Base-by-base conservation (phyloP, 441 rosid genomes). In the Adansonia rubrostipa region DNA sequence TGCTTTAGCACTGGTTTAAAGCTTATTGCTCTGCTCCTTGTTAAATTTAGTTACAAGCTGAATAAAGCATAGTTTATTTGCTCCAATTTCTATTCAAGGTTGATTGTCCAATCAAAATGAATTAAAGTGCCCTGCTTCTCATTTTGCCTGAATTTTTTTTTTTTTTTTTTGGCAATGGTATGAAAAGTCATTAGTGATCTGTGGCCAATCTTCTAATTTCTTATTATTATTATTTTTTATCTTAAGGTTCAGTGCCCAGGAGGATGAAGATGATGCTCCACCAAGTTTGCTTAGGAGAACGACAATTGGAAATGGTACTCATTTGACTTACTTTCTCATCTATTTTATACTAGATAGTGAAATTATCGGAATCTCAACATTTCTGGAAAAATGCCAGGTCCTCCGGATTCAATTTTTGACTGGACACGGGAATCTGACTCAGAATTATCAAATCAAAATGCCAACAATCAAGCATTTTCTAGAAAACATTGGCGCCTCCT, bases 401-500 rank as follows among this genome's bases (percentile, higher is more conserved):
- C 86, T 77, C 99, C 99, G 14, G 99, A 92, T 69, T 88, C 92
- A 13, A 57, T 95, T 61, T 73, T 89, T 62, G 99, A 97, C 84
- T 95, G 99, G 99, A 97, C 99, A 53, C 89, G 82, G 78, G 99
- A 95, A 84, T 79, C 89, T 73, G 97, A 92, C 80, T 88, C 86
- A 44, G 97, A 95, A 74, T 86, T 93, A 66, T 85, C 96, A 47
- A 90, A 87, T 86, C 92, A 95, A 74, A 92, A 88, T 85, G 85
- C 90, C 78, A 88, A 83, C 82, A 93, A 88, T 87, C 99, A 95
- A 89, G 97, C 98, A 79, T 97, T 97, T 88, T 91, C 98, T 5
- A 89, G 97, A 80, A 97, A 93, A 87, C 95, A 93, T 81, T 97
- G 99, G 99, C 98, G 99, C 77, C 99, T 95, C 85, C 90, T 97